These are phyloP conservation scores for Ilex aquifolium DNA, from an alignment of 257 asterid species.

Conservation along the genomic window DNA sequence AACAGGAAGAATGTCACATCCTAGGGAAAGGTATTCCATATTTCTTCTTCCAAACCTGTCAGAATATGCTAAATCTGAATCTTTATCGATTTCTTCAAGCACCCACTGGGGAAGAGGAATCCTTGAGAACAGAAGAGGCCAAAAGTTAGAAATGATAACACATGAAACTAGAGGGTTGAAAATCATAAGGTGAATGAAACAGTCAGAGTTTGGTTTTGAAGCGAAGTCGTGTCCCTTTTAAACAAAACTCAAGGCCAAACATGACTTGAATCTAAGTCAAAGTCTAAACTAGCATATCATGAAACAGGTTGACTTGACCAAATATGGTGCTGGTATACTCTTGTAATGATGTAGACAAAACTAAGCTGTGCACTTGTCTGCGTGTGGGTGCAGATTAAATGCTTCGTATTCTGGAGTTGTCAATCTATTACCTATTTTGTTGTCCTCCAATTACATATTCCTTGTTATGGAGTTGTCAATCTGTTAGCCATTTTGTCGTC, in stretches of 20 bases:
- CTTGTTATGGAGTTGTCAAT: too few species aligned
- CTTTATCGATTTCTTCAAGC: constrained; percentile 56
- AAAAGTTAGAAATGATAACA: constrained; percentile 20
- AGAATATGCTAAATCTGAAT: constrained; percentile 54
- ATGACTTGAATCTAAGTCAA: not conserved
- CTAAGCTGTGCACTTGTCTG: not conserved
- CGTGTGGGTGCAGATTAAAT: too few species aligned
- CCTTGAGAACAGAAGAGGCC: constrained; percentile 40
- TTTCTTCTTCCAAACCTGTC: constrained; percentile 66
- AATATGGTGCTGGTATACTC: not conserved
- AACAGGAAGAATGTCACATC: constrained; percentile 71
- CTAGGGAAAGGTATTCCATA: constrained; percentile 67
- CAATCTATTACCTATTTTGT: too few species aligned
- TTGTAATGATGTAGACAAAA: not conserved
- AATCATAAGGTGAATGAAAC: constrained; percentile 3
- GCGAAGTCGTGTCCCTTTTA: not conserved
- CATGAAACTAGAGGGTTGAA: constrained; percentile 1
- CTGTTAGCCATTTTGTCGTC: too few species aligned
- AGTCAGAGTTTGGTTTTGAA: not conserved
- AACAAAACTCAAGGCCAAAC: not conserved
- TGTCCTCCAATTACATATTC: too few species aligned
- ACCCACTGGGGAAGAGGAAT: constrained; percentile 84
- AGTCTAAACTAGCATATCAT: not conserved
- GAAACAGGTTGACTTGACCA: not conserved
- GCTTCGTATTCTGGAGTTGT: too few species aligned